Evolutionary conservation across 2,329 filamentous ascomycete species (phyloP).

Genomic region (Aquanectria penicillioides): DNA sequence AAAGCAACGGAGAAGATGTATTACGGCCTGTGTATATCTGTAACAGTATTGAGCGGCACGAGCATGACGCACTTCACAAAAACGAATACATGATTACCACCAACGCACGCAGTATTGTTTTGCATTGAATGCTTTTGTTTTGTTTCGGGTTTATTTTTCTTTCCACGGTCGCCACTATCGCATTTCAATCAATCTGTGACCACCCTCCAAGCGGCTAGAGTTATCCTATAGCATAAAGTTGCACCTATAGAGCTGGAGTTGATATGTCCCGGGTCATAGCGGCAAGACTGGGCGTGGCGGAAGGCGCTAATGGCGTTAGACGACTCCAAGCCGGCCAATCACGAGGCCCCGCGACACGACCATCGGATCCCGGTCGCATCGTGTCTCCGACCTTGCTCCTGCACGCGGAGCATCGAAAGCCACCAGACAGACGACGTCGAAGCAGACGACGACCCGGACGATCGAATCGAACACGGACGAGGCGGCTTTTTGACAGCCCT

Average conservation of each 20-base stretch:
- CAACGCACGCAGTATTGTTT: not conserved
- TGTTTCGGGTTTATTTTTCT: not conserved
- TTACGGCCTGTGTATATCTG: conserved; percentile 19
- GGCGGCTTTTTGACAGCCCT: not conserved
- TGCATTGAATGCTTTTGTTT: not conserved
- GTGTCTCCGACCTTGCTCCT: conserved; percentile 33
- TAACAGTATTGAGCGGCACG: conserved; percentile 12
- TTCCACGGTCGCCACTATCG: not conserved
- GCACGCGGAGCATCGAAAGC: conserved; percentile 24
- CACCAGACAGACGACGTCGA: conserved; percentile 25
- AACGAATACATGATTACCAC: conserved; percentile 1
- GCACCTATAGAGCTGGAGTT: not conserved
- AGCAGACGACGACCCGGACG: conserved; percentile 1
- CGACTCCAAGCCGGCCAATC: conserved; percentile 31
- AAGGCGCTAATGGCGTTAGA: conserved; percentile 19
- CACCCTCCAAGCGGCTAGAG: not conserved
- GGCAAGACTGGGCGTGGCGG: not conserved
- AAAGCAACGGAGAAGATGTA: conserved; percentile 16
- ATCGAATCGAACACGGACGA: conserved; percentile 8
- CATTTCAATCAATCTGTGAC: not conserved
- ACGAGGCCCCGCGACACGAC: conserved; percentile 35
- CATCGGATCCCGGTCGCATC: conserved; percentile 36
- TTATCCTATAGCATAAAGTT: not conserved
- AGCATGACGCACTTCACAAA: conserved; percentile 6
- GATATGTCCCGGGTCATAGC: not conserved